Conservation (phyloP, 192 early-diverging fungal genomes). For the Entophlyctis luteolus region DNA sequence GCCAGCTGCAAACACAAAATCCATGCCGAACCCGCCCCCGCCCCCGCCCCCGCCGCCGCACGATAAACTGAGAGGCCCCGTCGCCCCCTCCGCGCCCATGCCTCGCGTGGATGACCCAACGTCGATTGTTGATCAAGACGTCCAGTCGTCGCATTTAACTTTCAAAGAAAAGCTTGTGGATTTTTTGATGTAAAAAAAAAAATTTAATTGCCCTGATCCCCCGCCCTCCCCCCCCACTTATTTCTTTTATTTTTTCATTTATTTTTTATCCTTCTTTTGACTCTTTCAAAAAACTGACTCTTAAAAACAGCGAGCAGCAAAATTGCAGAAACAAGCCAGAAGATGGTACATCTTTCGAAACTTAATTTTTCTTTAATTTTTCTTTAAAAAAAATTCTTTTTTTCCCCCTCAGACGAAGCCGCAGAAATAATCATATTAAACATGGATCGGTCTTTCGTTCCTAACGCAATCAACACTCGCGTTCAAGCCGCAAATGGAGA, state of each 20-base stretch:
- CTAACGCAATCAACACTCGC: constrained; percentile 5
- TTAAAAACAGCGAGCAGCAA: too few species aligned
- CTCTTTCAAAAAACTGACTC: background rate
- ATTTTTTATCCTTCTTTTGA: background rate
- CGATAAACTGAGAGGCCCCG: too few species aligned
- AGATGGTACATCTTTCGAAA: background rate
- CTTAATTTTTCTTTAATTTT: background rate
- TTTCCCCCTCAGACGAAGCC: constrained; percentile 25
- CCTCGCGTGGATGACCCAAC: too few species aligned
- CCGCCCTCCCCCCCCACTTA: too few species aligned
- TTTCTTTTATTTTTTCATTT: too few species aligned
- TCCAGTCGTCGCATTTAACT: constrained; percentile 22
- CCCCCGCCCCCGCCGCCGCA: too few species aligned
- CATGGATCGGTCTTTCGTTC: constrained; percentile 30
- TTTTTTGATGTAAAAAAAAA: constrained; percentile 52
- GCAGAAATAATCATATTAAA: constrained; percentile 39
- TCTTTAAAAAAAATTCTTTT: constrained; percentile 35
- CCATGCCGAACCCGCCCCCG: too few species aligned
- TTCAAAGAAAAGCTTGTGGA: constrained; percentile 51
- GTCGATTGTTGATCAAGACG: too few species aligned
- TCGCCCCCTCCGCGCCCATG: too few species aligned
- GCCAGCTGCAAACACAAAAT: too few species aligned
- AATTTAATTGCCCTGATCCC: too few species aligned
- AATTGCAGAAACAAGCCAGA: background rate
- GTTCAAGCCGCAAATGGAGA: constrained; percentile 2